Base-by-base conservation (phyloP, 352 stramenopile species). In the Phytophthora lateralis region DNA sequence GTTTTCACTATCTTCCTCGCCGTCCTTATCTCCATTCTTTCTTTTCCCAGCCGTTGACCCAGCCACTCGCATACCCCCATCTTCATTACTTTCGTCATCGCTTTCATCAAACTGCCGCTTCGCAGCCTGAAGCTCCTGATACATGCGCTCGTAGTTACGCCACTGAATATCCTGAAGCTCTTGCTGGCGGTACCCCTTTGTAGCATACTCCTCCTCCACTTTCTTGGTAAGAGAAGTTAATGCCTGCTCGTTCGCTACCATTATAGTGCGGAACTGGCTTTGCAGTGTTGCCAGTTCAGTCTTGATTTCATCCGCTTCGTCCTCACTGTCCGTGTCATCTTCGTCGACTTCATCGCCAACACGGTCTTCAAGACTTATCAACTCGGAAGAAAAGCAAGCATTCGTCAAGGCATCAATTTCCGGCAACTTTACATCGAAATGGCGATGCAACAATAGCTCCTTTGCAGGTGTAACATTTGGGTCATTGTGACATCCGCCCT, bases 121-220 rank as follows among this genome's bases (percentile, higher is more conserved):
- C 1, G 77, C 74, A 18, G 58, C 48, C 6, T 66, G 59, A 15
- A 88, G 66, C 10, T 91, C 78, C 8, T 71, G 67, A 42, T 93
- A 91, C 82, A 91, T 91, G 4, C 80, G 58, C 53, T 91, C 80
- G n/a, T 84, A 82, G 48, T 91, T 81, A 32, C 57, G 76, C 60
- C 58, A 65, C 45, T 80, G 67, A 27, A 93, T 89, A 18, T 69
- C 51, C 18, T 86, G 58, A 17, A 92, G 64, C 14, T 61, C 60
- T n/a, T 69, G 54, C 26, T 72, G 76, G 2, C 76, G 71, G 42
- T 89, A 88, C 29, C 55, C 63, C 42, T 88, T 87, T 8, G 48
- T 73, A 5, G 63, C 60, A 38, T 87, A 80, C 38, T 91, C 85
- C 2, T 61, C 37, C 6, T 85, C 60, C 2, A 89, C 67, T 6